Evolutionary conservation across 2,329 filamentous ascomycete genomes (phyloP), one percentile per base, ranked within the genome.

Genomic region (Periconia sp.): DNA sequence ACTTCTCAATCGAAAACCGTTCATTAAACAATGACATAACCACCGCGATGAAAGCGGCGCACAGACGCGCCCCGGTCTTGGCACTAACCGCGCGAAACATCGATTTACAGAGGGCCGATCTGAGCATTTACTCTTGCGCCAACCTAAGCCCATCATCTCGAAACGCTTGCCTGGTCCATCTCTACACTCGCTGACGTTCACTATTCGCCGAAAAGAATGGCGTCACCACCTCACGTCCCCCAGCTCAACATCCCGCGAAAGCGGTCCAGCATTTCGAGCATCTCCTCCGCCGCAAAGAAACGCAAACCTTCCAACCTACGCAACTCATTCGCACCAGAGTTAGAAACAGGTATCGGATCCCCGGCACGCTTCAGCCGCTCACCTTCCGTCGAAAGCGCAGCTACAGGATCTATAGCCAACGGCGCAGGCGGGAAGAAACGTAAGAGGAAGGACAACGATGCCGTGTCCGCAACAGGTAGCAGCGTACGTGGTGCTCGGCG

Each of bases 291-390:
- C 12, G 73, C 12, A 24, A 89, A 89, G 65, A 84, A 86, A 33
- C 85, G 88, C 61, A 92, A 92, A 64, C 78, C 84, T 5, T 89
- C 86, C 10, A 80, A 84, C 3, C 81, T 94, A 2, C 87, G 89
- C 26, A 92, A 89, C 4, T 90, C 88, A 0, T 94, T 91, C 62
- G 87, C 88, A 0, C 87, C 88, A 18, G 85, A 84, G 45, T 75
- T 82, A 40, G 63, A 68, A 40, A 43, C 70, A 69, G 48, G 47
- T 15, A 65, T 69, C 15, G 69, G 65, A n/a, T 70, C 76, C 16
- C 83, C 81, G 2, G 78, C 81, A 0, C 79, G 78, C 28, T 75
- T 71, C 52, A 77, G 77, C 13, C 81, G 86, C 12, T 88, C 85
- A 0, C 86, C 86, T 0, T 87, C 83, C 2, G 75, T 84, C 36